Base-by-base conservation (phyloP, 2,329 filamentous ascomycete species). In the Colletotrichum siamense region DNA sequence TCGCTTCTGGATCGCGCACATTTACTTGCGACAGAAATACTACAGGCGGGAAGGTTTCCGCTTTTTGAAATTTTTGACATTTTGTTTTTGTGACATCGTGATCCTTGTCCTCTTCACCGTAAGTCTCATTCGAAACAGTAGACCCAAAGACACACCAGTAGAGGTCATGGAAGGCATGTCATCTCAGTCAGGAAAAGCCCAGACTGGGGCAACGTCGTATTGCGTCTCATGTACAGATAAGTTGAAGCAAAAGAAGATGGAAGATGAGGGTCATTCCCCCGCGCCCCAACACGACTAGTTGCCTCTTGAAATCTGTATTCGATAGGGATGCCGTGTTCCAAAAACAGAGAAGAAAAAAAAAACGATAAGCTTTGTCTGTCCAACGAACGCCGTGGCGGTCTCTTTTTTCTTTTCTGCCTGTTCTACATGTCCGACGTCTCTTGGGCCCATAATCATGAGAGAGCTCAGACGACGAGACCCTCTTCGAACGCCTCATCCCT, bases 401-500 rank as follows among this genome's bases (percentile, higher is more conserved):
- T 30, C 30, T 22, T 32, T 62, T 62, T 62, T 13, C 55, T 28
- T 28, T 59, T 34, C 30, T 65, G 18, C 44, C 30, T 69, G 70
- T 57, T 76, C 57, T 73, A 64, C 64, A 68, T 59, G 44, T 44
- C 16, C 16, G 39, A 24, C 12, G 6, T 68, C 18, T 55, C 7
- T 5, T 22, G 12, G 18, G 44, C 24, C 28, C 44, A 34, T 24
- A 8, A n/a, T 13, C 18, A 36, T 28, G 5, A n/a, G 10, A 66
- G 26, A 66, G 39, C 26, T 84, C 79, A 87, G 64, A 88, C 85
- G 49, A 79, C 80, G 69, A 87, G 80, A 8, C 86, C 87, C 77
- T 89, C 88, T 65, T 89, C 89, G 30, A 86, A 83, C 39, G 86
- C 89, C 80, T 91, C 89, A 62, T 92, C 90, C 71, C 89, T 84